A percentile compares a stretch with the other conserved stretches of the same genome.
phyloP scores from a whole-genome alignment of 2,329 filamentous ascomycete genomes.

The Sarocladiaceae sp. region DNA sequence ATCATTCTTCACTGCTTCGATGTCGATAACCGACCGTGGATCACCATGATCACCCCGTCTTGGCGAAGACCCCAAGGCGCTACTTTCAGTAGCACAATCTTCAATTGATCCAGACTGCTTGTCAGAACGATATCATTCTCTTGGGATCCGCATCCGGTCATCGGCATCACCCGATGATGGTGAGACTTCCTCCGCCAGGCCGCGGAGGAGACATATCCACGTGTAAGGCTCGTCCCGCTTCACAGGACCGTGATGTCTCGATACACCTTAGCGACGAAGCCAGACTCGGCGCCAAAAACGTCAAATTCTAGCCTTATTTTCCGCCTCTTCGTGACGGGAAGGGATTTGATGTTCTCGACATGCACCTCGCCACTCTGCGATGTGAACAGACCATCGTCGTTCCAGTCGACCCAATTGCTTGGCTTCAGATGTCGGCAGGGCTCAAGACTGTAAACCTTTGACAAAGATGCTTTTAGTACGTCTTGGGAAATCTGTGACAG shows the following conservation, averaged over 20 bases:
- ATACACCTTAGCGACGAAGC: neutral
- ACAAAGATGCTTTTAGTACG: neutral
- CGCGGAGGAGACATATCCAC: no score
- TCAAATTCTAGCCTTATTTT: neutral
- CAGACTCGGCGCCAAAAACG: neutral
- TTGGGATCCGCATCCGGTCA: neutral
- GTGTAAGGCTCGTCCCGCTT: neutral
- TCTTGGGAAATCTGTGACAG: neutral
- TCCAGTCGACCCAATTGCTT: neutral
- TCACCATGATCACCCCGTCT: no score
- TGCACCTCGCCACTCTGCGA: neutral
- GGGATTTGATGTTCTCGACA: neutral
- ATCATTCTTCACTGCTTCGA: no score
- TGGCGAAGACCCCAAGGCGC: no score
- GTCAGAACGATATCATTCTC: no score
- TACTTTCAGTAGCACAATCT: no score
- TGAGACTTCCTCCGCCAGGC: neutral
- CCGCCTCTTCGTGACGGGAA: neutral
- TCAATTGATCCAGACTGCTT: no score
- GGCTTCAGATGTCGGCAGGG: no score
- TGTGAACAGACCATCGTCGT: neutral
- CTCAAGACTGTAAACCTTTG: neutral
- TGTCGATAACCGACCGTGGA: no score
- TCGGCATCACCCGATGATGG: no score
- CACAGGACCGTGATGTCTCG: neutral